Evolutionary conservation across 1,139 yeast genomes (phyloP).

Genomic region (Kluyveromyces sp.): DNA sequence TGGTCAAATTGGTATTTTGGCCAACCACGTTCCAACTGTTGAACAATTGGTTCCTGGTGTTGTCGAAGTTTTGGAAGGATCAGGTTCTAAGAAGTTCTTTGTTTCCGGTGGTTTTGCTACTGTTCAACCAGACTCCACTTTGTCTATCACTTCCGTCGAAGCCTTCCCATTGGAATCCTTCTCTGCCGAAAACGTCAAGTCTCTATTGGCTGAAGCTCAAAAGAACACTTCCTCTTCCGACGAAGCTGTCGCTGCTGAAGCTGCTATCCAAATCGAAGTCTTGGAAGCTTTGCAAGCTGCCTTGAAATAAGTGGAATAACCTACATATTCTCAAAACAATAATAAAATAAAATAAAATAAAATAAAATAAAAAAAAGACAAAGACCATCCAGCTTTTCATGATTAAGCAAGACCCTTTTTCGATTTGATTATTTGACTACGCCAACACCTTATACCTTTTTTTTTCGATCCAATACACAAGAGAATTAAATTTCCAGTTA

Average conservation of each 20-base stretch:
- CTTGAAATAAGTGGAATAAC: constrained; percentile 51
- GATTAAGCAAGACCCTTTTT: constrained; percentile 1
- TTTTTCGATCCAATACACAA: not conserved
- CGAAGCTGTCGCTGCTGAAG: constrained; percentile 87
- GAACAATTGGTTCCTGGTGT: constrained; percentile 97
- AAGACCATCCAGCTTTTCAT: not conserved
- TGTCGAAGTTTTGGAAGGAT: constrained; percentile 83
- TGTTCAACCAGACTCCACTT: constrained; percentile 88
- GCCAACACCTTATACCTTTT: not conserved
- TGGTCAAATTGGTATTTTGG: constrained; percentile 96
- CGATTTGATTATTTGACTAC: not conserved
- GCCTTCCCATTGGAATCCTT: constrained; percentile 90
- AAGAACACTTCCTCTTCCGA: constrained; percentile 82
- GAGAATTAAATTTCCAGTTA: not conserved
- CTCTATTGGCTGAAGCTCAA: constrained; percentile 88
- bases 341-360: not conserved
- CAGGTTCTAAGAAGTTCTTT: constrained; percentile 68
- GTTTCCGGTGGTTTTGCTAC: constrained; percentile 97
- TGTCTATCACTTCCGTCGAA: constrained; percentile 90
- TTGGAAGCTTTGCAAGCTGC: constrained; percentile 88
- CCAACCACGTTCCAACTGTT: constrained; percentile 96
- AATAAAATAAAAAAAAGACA: not conserved
- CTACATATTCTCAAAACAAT: not conserved
- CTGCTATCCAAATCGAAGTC: constrained; percentile 90
- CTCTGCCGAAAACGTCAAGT: constrained; percentile 71